Conservation (phyloP, 1,139 yeast species). For the Sugiyamaella japonica region DNA sequence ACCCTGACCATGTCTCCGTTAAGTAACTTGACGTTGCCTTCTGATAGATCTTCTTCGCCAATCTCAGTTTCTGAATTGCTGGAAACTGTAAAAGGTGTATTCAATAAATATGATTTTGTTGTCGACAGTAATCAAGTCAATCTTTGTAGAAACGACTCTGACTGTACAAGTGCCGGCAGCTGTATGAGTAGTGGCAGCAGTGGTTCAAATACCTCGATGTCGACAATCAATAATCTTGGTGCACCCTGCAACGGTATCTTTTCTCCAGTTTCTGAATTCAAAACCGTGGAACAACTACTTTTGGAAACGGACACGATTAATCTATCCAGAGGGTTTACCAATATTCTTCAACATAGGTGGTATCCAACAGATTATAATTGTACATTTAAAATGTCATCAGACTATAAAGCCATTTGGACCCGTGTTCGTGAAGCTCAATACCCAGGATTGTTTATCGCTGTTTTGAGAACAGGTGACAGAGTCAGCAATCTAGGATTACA, state of each 20-base stretch:
- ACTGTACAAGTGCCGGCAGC: constrained; percentile 2
- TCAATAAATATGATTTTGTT: constrained; percentile 2
- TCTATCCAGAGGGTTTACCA: constrained; percentile 19
- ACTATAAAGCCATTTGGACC: constrained; percentile 16
- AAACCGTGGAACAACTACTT: background rate
- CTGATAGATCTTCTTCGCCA: background rate
- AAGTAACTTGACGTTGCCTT: background rate
- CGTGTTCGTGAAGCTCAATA: constrained; percentile 19
- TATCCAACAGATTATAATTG: constrained; percentile 12
- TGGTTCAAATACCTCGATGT: background rate
- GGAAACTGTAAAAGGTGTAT: constrained; percentile 11
- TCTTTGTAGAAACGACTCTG: constrained; percentile 7
- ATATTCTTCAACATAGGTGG: constrained; percentile 23
- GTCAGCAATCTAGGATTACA: background rate
- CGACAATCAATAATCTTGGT: background rate
- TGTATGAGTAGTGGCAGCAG: constrained; percentile 1
- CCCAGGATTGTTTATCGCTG: constrained; percentile 24
- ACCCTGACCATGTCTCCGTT: constrained; percentile 1
- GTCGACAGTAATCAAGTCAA: constrained; percentile 5
- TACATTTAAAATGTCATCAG: background rate
- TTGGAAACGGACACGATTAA: constrained; percentile 15
- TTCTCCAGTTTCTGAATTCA: background rate
- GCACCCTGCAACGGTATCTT: background rate
- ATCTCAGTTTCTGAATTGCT: background rate
- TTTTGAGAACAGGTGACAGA: constrained; percentile 19